Conservation (phyloP, 768 basidiomycete genomes). For the Podaxis carcinomalis region DNA sequence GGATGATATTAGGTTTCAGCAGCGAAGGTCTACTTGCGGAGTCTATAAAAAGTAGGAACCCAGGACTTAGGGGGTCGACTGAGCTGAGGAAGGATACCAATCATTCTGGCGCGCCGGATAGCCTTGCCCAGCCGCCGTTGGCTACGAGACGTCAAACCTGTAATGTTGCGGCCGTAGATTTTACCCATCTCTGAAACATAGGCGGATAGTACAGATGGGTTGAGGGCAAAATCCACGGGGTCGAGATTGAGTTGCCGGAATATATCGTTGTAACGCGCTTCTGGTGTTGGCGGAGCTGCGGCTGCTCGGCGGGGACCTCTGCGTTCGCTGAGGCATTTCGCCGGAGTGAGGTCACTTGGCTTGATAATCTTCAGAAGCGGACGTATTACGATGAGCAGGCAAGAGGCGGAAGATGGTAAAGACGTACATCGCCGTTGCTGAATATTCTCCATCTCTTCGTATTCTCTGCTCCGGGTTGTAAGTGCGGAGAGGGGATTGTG, state of each 20-base stretch:
- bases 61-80: constrained; percentile 24
- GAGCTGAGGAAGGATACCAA: constrained; percentile 75
- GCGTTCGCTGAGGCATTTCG: constrained; percentile 17
- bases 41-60: neutral
- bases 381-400: neutral
- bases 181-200: constrained; percentile 78
- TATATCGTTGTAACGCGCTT: constrained; percentile 56
- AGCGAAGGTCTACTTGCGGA: neutral
- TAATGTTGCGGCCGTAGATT: constrained; percentile 66
- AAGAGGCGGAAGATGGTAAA: neutral
- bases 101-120: constrained; percentile 83
- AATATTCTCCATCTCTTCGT: constrained; percentile 18
- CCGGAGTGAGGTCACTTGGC: constrained; percentile 26
- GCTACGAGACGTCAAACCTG: constrained; percentile 69
- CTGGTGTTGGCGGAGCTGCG: constrained; percentile 52
- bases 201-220: constrained; percentile 50
- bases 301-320: constrained; percentile 20
- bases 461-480: neutral
- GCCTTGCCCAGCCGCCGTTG: constrained; percentile 82
- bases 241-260: constrained; percentile 72
- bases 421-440: constrained; percentile 17
- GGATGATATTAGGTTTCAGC: neutral
- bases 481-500: neutral
- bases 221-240: constrained; percentile 65
- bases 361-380: constrained; percentile 7